phyloP scores from a whole-genome alignment of 139 green algal species.

The Yamagishiella unicocca region DNA sequence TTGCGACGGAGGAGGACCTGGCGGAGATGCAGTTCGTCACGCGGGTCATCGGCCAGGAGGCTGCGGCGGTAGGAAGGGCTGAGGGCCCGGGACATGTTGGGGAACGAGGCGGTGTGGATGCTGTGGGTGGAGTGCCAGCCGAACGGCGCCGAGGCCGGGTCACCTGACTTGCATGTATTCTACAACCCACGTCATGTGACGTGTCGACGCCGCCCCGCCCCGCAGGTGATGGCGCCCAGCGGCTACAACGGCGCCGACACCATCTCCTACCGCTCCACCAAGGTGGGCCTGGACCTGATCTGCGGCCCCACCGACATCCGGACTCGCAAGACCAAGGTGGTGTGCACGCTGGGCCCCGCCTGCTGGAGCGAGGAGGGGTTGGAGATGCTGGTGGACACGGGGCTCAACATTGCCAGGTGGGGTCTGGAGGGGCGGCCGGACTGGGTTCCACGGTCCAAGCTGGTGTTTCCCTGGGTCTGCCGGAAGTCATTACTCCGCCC shows the following conservation, averaged over 20 bases:
- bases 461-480: too few relatives aligned
- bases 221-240: background rate
- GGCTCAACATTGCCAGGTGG: constrained; percentile 73
- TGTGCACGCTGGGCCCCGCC: constrained; percentile 79
- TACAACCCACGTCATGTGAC: too few relatives aligned
- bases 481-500: too few relatives aligned
- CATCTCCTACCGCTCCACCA: constrained; percentile 58
- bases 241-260: constrained; percentile 29
- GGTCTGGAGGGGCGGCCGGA: background rate
- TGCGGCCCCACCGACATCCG: constrained; percentile 37
- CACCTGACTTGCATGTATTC: too few relatives aligned
- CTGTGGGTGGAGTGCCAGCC: background rate
- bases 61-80: background rate
- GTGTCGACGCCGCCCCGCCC: too few relatives aligned
- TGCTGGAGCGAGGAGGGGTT: constrained; percentile 47
- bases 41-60: constrained; percentile 51
- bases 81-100: background rate
- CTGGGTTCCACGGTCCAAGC: too few relatives aligned
- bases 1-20: constrained; percentile 45
- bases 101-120: background rate
- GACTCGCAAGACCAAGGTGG: constrained; percentile 80
- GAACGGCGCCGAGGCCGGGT: too few relatives aligned
- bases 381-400: constrained; percentile 65
- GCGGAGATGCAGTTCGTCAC: constrained; percentile 55
- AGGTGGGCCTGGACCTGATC: constrained; percentile 53